phyloP scores from a whole-genome alignment of 2,329 filamentous ascomycete species.

The Colletotrichum sp. region DNA sequence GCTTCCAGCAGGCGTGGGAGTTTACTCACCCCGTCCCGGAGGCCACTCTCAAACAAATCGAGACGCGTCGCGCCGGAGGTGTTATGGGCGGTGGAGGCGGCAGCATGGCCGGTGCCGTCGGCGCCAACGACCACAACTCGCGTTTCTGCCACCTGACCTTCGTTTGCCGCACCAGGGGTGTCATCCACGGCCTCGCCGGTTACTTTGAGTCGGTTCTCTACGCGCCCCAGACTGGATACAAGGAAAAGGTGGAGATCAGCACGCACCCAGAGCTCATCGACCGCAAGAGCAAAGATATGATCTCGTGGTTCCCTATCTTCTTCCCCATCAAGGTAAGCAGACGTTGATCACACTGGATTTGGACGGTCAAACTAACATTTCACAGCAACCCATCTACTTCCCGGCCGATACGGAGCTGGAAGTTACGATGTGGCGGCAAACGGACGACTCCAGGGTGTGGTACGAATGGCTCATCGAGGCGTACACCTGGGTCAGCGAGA shows the following conservation, averaged over 20 bases:
- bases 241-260: conserved; percentile 78
- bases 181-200: conserved; percentile 88
- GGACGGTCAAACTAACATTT: background rate
- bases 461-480: conserved; percentile 98
- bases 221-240: conserved; percentile 50
- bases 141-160: conserved; percentile 82
- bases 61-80: conserved; percentile 66
- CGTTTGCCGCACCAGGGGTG: conserved; percentile 77
- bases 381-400: conserved; percentile 82
- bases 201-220: conserved; percentile 99
- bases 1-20: conserved; percentile 81
- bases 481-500: conserved; percentile 69
- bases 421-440: conserved; percentile 94
- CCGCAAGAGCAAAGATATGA: conserved; percentile 94
- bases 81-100: conserved; percentile 72
- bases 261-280: conserved; percentile 94
- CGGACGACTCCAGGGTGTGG: conserved; percentile 95
- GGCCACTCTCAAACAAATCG: conserved; percentile 57
- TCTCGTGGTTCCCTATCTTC: conserved; percentile 98
- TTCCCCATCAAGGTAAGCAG: conserved; percentile 86
- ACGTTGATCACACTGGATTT: background rate
- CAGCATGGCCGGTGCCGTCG: conserved; percentile 76
- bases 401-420: conserved; percentile 86
- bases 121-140: conserved; percentile 90
- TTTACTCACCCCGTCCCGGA: conserved; percentile 78